These are phyloP conservation scores for Colletotrichum truncatum DNA, from an alignment of 2,329 filamentous ascomycete genomes.

Conservation along the genomic window DNA sequence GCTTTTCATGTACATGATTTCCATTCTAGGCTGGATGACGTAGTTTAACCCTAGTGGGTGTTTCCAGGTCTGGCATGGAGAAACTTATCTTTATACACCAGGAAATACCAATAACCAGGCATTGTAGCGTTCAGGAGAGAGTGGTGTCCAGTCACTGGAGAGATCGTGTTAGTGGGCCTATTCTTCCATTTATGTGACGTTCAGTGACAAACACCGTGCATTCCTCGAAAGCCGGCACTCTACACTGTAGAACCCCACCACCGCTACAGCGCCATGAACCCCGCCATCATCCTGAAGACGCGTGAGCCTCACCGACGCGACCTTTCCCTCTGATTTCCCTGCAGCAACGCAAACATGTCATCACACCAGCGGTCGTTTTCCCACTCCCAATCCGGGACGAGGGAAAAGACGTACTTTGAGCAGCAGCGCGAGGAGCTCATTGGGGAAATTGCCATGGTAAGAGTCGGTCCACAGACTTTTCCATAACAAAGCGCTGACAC, in stretches of 20 bases:
- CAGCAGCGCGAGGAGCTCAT: conserved; percentile 78
- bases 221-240: too few relatives aligned
- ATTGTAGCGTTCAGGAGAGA: too few relatives aligned
- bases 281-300: conserved; percentile 14
- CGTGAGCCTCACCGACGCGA: conserved; percentile 3
- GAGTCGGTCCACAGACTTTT: conserved; percentile 27
- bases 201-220: too few relatives aligned
- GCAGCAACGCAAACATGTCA: conserved; percentile 10
- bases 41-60: too few relatives aligned
- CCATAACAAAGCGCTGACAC: not conserved
- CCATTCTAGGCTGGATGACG: too few relatives aligned
- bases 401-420: conserved; percentile 75
- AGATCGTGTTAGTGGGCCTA: too few relatives aligned
- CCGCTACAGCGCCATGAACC: not conserved
- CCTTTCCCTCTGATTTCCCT: not conserved
- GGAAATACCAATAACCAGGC: too few relatives aligned
- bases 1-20: too few relatives aligned
- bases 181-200: too few relatives aligned
- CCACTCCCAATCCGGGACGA: conserved; percentile 17
- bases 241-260: not conserved
- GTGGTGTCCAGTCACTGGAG: too few relatives aligned
- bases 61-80: too few relatives aligned
- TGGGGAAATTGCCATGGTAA: conserved; percentile 76
- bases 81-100: too few relatives aligned
- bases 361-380: conserved; percentile 31